These are phyloP conservation scores for Antrodiella citrinella DNA, from an alignment of 768 basidiomycete genomes.

Conservation along the genomic window DNA sequence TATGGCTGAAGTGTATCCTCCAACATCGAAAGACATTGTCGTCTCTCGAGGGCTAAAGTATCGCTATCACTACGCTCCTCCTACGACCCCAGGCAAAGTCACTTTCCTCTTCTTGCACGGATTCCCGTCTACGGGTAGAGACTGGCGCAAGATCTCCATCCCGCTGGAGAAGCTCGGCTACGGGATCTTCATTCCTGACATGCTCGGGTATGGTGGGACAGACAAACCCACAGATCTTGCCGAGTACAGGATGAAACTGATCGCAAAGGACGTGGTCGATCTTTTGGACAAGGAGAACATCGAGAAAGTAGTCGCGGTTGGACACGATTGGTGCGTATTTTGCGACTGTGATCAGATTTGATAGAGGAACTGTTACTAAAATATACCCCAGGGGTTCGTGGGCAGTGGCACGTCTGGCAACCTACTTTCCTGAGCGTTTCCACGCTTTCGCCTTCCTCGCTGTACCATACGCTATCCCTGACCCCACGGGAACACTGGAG, in stretches of 20 bases:
- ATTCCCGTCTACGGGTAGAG: conserved; percentile 33
- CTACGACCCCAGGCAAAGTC: conserved; percentile 20
- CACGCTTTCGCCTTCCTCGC: conserved; percentile 30
- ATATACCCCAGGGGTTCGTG: conserved; percentile 25
- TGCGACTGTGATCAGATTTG: background rate
- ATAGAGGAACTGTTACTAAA: background rate
- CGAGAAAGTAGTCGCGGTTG: conserved; percentile 22
- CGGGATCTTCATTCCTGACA: conserved; percentile 38
- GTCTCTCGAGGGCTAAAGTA: conserved; percentile 29
- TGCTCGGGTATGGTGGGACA: conserved; percentile 42
- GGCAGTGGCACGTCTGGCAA: conserved; percentile 27
- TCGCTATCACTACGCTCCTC: conserved; percentile 26
- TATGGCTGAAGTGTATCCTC: too few species aligned
- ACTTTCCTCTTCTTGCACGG: conserved; percentile 38
- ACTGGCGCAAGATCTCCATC: conserved; percentile 33
- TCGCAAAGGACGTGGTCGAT: conserved; percentile 25
- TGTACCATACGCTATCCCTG: conserved; percentile 26
- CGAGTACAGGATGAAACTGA: conserved; percentile 17
- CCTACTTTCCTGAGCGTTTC: conserved; percentile 33
- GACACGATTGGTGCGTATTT: conserved; percentile 26
- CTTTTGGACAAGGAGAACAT: conserved; percentile 23
- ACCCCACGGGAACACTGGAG: conserved; percentile 20
- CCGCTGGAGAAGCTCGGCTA: conserved; percentile 33
- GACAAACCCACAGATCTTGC: conserved; percentile 28
- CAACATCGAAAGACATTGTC: conserved; percentile 22